A percentile compares a stretch with the other conserved stretches of the same genome.
Conservation (phyloP, 2,329 filamentous ascomycete species). For the Aspergillus alliaceus region DNA sequence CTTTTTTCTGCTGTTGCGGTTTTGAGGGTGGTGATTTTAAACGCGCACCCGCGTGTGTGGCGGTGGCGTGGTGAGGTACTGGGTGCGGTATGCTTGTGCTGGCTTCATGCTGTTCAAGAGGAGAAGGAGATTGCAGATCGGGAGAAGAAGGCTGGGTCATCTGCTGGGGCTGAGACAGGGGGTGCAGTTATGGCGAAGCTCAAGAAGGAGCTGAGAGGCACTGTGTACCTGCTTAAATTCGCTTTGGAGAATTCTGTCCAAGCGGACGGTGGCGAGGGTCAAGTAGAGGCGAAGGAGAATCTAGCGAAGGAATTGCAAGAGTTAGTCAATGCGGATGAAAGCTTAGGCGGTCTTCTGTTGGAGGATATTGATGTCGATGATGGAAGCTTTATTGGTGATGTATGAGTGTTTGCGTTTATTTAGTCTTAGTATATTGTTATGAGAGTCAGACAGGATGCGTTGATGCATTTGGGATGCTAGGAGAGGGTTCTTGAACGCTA, state of each 20-base stretch:
- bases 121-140: constrained; percentile 17
- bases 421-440: not conserved
- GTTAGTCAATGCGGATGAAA: constrained; percentile 37
- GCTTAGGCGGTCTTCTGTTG: constrained; percentile 29
- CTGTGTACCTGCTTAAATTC: constrained; percentile 31
- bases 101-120: constrained; percentile 55
- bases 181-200: constrained; percentile 17
- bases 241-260: constrained; percentile 28
- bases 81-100: constrained; percentile 62
- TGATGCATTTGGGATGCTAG: not conserved
- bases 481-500: not conserved
- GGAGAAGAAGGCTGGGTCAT: not conserved
- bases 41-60: constrained; percentile 68
- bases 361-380: constrained; percentile 20
- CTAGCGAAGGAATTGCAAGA: constrained; percentile 35
- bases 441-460: not conserved
- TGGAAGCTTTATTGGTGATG: constrained; percentile 14
- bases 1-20: constrained; percentile 55
- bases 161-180: not conserved
- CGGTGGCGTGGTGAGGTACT: constrained; percentile 65
- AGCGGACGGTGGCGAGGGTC: constrained; percentile 18
- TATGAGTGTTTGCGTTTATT: not conserved
- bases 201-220: constrained; percentile 28
- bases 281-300: constrained; percentile 24
- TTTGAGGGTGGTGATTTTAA: constrained; percentile 59